phyloP scores from a whole-genome alignment of 805 yeast species.

The Metschnikowia drakensbergensis region DNA sequence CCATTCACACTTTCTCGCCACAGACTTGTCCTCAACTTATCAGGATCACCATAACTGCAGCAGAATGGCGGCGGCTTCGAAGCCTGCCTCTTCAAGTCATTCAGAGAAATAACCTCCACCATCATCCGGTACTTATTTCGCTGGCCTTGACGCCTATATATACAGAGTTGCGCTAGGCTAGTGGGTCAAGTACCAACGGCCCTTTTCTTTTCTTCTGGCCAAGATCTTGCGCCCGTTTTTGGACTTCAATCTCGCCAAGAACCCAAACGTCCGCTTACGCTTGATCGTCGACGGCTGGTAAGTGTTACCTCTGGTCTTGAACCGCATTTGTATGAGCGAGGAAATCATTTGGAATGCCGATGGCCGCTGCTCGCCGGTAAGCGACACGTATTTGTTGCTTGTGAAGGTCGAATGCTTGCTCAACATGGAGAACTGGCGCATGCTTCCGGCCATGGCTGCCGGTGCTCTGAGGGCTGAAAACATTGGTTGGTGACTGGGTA shows the following conservation, averaged over 20 bases:
- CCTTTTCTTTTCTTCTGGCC: slow-evolving; percentile 76
- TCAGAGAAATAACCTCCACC: too few species aligned
- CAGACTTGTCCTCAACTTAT: too few species aligned
- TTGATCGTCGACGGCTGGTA: slow-evolving; percentile 90
- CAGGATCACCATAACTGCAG: too few species aligned
- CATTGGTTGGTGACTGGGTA: not conserved
- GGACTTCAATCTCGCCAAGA: slow-evolving; percentile 75
- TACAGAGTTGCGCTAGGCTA: slow-evolving; percentile 25
- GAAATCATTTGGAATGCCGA: slow-evolving; percentile 24
- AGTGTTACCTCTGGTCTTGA: slow-evolving; percentile 90
- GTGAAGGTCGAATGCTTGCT: slow-evolving; percentile 6
- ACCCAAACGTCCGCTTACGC: slow-evolving; percentile 87
- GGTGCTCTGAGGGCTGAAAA: slow-evolving; percentile 1
- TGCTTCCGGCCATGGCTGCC: not conserved
- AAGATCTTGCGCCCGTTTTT: slow-evolving; percentile 75
- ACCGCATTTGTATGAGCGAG: slow-evolving; percentile 52
- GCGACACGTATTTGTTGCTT: slow-evolving; percentile 2
- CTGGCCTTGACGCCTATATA: too few species aligned
- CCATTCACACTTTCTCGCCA: too few species aligned
- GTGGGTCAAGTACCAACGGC: slow-evolving; percentile 90
- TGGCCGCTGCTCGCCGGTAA: slow-evolving; percentile 2
- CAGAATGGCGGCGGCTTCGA: too few species aligned
- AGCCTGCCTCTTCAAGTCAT: too few species aligned
- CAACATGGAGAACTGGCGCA: slow-evolving; percentile 15
- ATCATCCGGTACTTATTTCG: too few species aligned